These are phyloP conservation scores for Dryas octopetala DNA, from an alignment of 306 rosid species.

Conservation along the genomic window DNA sequence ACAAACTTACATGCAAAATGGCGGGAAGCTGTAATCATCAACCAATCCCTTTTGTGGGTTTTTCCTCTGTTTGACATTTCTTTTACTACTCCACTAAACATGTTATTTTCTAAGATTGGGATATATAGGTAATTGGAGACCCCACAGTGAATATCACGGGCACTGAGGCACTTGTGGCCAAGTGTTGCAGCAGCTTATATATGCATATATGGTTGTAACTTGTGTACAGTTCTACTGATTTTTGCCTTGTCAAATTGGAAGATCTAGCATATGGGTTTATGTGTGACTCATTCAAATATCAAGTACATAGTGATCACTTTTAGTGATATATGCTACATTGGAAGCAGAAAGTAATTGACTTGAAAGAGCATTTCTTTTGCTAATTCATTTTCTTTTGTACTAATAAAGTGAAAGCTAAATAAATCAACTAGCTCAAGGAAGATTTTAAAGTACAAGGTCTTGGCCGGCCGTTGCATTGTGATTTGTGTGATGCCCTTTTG, in stretches of 20 bases:
- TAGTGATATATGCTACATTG: no score
- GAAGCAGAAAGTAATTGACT: not conserved
- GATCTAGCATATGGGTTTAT: not conserved
- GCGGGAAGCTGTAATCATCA: conserved; percentile 12
- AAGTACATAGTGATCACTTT: not conserved
- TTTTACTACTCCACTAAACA: not conserved
- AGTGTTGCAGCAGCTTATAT: not conserved
- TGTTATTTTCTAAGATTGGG: not conserved
- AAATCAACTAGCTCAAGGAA: not conserved
- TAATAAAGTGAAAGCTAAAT: conserved; percentile 1
- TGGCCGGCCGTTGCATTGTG: not conserved
- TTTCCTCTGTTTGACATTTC: not conserved
- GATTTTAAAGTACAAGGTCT: not conserved
- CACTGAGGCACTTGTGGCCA: not conserved
- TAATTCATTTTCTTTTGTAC: not conserved
- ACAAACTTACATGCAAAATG: conserved; percentile 30
- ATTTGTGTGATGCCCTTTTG: not conserved
- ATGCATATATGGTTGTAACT: no score
- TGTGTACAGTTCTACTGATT: not conserved
- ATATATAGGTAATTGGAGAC: not conserved
- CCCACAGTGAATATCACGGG: conserved; percentile 9
- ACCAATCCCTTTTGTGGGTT: not conserved
- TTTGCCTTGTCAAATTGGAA: not conserved
- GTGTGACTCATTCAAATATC: not conserved
- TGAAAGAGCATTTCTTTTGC: not conserved